These are phyloP conservation scores for Sporobolomyces roseus DNA, from an alignment of 768 basidiomycete species.

Conservation along the genomic window DNA sequence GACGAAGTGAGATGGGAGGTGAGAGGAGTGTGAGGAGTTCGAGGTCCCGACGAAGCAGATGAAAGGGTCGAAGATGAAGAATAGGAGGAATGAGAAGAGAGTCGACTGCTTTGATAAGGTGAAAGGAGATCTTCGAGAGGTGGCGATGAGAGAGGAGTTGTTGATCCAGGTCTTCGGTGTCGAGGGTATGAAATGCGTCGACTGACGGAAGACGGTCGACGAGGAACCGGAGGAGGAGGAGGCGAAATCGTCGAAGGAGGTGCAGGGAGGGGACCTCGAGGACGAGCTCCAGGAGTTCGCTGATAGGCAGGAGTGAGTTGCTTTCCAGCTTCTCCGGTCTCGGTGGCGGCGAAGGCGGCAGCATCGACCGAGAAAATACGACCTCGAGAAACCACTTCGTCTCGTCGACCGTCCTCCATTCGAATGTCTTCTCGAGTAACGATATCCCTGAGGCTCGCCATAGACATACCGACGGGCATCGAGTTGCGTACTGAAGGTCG, in stretches of 20 bases:
- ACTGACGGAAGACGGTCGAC: too few relatives aligned
- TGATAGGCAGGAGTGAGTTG: slow-evolving; percentile 19
- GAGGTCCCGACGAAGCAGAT: neutral
- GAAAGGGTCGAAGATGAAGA: slow-evolving; percentile 4
- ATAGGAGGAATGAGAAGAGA: slow-evolving; percentile 4
- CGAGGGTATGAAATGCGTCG: neutral
- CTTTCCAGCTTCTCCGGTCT: slow-evolving; percentile 4
- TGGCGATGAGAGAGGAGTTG: slow-evolving; percentile 1
- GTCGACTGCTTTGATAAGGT: neutral
- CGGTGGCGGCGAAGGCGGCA: neutral
- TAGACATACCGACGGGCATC: neutral
- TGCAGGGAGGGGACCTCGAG: slow-evolving; percentile 3
- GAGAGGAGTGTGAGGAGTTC: neutral
- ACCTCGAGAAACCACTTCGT: slow-evolving; percentile 15
- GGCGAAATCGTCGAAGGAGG: neutral
- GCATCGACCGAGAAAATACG: slow-evolving; percentile 8
- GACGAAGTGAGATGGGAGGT: neutral
- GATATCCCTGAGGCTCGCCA: too few relatives aligned
- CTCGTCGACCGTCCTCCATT: neutral
- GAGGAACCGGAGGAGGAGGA: too few relatives aligned
- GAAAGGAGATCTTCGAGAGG: slow-evolving; percentile 1
- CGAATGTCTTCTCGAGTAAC: too few relatives aligned
- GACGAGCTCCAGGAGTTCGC: neutral
- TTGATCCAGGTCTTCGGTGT: slow-evolving; percentile 1
- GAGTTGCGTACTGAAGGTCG: neutral